Conservation (phyloP, 2,329 filamentous ascomycete genomes). For the Fusarium nygamai region DNA sequence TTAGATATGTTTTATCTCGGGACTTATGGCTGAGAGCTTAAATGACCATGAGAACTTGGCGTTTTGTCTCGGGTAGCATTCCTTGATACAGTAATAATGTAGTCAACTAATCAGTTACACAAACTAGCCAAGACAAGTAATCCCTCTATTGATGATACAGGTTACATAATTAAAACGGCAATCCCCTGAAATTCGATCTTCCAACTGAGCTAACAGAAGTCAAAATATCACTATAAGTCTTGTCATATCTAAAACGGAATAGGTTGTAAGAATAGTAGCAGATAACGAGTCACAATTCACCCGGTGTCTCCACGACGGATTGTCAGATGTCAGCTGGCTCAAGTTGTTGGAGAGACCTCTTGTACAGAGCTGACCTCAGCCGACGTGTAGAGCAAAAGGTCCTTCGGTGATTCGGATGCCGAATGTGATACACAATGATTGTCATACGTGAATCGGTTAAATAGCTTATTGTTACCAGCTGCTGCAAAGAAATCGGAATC, state of each 20-base stretch:
- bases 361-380: background rate
- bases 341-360: background rate
- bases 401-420: background rate
- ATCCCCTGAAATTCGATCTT: background rate
- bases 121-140: background rate
- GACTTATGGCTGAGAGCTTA: no score
- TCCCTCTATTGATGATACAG: background rate
- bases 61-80: background rate
- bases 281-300: fast-evolving
- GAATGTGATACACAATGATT: background rate
- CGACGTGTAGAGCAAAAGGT: no score
- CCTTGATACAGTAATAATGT: background rate
- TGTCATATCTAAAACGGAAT: background rate
- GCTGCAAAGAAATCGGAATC: no score
- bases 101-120: background rate
- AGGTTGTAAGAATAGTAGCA: fast-evolving
- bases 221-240: fast-evolving
- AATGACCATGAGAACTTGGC: no score
- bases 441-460: background rate
- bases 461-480: background rate
- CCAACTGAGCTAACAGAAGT: background rate
- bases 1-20: background rate
- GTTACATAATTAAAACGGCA: background rate
- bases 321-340: background rate
- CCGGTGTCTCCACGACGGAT: background rate